Evolutionary conservation across 768 basidiomycete species (phyloP).

Genomic region (Naganishia vaughanmartiniae): DNA sequence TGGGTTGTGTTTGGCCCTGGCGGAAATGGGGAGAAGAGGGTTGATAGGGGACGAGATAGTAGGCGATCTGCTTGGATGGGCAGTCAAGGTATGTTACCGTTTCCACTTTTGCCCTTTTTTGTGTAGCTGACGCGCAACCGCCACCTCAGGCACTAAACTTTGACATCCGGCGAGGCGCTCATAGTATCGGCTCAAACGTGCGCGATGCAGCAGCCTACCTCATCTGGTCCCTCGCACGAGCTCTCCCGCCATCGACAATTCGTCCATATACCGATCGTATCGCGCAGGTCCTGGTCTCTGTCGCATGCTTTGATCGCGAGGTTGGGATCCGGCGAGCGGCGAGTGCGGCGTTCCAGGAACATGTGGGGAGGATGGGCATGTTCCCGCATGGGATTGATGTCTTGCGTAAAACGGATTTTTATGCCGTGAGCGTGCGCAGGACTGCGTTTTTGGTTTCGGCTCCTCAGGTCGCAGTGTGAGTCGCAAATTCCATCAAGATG

Average conservation of each 20-base stretch:
- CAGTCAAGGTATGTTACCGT: conserved; percentile 63
- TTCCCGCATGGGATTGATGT: conserved; percentile 95
- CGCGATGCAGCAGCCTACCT: conserved; percentile 93
- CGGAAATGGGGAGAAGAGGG: conserved; percentile 83
- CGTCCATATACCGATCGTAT: conserved; percentile 64
- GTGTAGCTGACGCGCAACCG: not conserved
- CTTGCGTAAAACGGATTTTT: conserved; percentile 87
- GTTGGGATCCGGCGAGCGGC: conserved; percentile 91
- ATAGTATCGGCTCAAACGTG: conserved; percentile 90
- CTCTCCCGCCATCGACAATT: conserved; percentile 57
- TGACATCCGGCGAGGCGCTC: conserved; percentile 84
- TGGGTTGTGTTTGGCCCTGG: conserved; percentile 85
- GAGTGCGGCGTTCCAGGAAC: conserved; percentile 96
- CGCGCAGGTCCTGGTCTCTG: conserved; percentile 69
- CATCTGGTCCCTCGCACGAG: conserved; percentile 86
- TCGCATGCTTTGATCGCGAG: conserved; percentile 87
- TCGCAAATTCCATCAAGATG: not conserved
- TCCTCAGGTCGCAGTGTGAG: conserved; percentile 77
- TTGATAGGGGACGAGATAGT: conserved; percentile 64
- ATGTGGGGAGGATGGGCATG: conserved; percentile 82
- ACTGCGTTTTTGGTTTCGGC: conserved; percentile 83
- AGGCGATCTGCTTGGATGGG: conserved; percentile 68
- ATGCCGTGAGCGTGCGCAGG: conserved; percentile 78
- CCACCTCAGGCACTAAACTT: conserved; percentile 76
- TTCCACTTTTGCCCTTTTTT: too few relatives aligned